Evolutionary conservation across 2,329 filamentous ascomycete species (phyloP), one percentile per base, ranked within the genome.

Genomic region (Xylaria sp.): DNA sequence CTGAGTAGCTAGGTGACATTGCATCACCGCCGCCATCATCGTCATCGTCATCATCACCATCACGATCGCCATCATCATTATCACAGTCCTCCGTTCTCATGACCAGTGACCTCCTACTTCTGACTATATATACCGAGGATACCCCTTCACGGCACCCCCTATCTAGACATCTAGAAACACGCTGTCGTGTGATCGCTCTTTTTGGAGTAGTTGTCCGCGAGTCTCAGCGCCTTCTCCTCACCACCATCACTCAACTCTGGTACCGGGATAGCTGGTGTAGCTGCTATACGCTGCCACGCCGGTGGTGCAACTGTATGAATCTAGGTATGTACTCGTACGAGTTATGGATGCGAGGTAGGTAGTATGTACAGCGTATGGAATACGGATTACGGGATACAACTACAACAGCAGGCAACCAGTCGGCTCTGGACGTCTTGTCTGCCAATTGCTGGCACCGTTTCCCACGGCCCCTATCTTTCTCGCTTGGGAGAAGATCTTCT

Each of bases 401-500:
- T 4, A 5, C 4, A 30, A 30, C 23, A 23, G 2, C 5, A 30
- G 5, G 5, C 23, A 30, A 30, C 23, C 23, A 30, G 23, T 30
- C 23, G 23, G 23, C 23, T 30, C 23, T 5, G 23, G 23, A 30
- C 23, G 23, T 59, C 54, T 58, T 55, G 59, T 59, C 54, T 30
- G 47, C 18, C 30, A 46, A 11, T 46, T 23, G 61, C 46, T n/a
- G n/a, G n/a, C 54, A 18, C 56, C 34, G 37, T 46, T 11, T 63
- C 46, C 54, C 30, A 52, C 56, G 39, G 37, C 46, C 44, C 57
- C 51, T 53, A 54, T 37, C 53, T 51, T 30, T 52, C 52, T 53
- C 54, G 44, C 54, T 57, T 58, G 13, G 59, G 59, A 52, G 44
- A 61, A 55, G 62, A 63, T 63, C 62, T 48, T 4, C 52, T 59